Evolutionary conservation across 2,329 filamentous ascomycete species (phyloP).

Genomic region (Fusarium sp.): DNA sequence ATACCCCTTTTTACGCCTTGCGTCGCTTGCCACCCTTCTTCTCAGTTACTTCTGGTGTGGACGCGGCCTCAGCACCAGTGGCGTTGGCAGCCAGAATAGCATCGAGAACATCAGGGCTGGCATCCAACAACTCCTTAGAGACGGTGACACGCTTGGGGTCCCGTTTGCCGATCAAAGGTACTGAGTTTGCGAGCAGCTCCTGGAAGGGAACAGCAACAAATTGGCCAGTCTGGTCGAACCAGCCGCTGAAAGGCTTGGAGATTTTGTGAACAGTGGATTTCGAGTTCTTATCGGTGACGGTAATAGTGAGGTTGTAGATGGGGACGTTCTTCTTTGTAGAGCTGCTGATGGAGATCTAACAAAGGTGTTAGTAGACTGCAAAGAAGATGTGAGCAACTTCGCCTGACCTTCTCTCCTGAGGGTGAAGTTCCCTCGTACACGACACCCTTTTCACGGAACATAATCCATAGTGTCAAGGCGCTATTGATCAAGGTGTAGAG

Average conservation of each 20-base stretch:
- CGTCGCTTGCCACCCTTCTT: slow-evolving; percentile 58
- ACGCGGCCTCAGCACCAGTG: slow-evolving; percentile 38
- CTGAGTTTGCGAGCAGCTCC: slow-evolving; percentile 74
- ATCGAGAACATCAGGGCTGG: slow-evolving; percentile 59
- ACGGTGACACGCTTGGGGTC: slow-evolving; percentile 68
- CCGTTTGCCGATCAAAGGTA: slow-evolving; percentile 71
- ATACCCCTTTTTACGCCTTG: slow-evolving; percentile 48
- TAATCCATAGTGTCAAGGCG: slow-evolving; percentile 84
- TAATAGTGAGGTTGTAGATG: slow-evolving; percentile 79
- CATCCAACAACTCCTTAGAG: slow-evolving; percentile 49
- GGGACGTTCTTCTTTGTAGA: slow-evolving; percentile 82
- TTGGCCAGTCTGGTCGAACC: slow-evolving; percentile 78
- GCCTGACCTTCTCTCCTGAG: slow-evolving; percentile 73
- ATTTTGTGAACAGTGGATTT: slow-evolving; percentile 61
- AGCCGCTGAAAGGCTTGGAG: slow-evolving; percentile 72
- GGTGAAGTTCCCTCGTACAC: slow-evolving; percentile 79
- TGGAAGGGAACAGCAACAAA: slow-evolving; percentile 83
- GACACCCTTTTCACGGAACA: slow-evolving; percentile 80
- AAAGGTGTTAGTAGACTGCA: slow-evolving; percentile 16
- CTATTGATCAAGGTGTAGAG: slow-evolving; percentile 83
- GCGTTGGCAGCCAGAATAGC: slow-evolving; percentile 53
- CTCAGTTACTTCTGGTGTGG: slow-evolving; percentile 47
- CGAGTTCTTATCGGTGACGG: slow-evolving; percentile 54
- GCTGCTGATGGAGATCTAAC: slow-evolving; percentile 76
- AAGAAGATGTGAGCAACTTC: slow-evolving; percentile 24